Conservation (phyloP, 176 grass and related monocot genomes). For the Triticum aestivum region IWGSC_CS_RefSeq_v2.1 NC_057799.1:541522068-541522567, state of each 20-base stretch:
- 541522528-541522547: neutral
- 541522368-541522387: too few species aligned
- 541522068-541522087: constrained; percentile 21
- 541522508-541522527: neutral
- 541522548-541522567: neutral
- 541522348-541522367: too few species aligned
- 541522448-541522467: constrained; percentile 32
- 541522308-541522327: neutral
- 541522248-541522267: neutral
- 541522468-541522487: constrained; percentile 25
- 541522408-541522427: neutral
- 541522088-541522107: constrained; percentile 48
- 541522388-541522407: too few species aligned
- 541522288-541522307: neutral
- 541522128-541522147: constrained; percentile 6
- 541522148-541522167: constrained; percentile 49
- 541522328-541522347: neutral
- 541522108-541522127: constrained; percentile 21
- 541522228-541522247: constrained; percentile 46
- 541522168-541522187: constrained; percentile 63
- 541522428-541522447: neutral
- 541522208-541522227: constrained; percentile 27
- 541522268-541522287: constrained; percentile 28
- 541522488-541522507: constrained; percentile 29
- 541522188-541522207: constrained; percentile 47